These are phyloP conservation scores for Tolypocladium nubicola DNA, from an alignment of 2,329 filamentous ascomycete genomes.

Conservation along the genomic window DNA sequence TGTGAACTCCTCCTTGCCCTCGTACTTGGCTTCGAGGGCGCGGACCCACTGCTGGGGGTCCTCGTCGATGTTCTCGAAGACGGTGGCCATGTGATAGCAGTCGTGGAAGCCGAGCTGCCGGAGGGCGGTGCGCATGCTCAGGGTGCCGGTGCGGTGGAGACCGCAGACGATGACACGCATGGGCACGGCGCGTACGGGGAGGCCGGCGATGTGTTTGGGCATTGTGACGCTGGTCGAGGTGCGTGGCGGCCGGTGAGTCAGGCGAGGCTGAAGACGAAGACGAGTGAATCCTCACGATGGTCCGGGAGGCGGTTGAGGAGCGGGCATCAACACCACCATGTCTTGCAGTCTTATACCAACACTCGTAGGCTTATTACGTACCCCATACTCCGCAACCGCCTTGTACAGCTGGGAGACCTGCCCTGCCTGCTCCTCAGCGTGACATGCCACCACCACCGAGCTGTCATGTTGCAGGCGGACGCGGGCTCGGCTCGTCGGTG, in stretches of 20 bases:
- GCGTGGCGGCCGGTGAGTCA: too few species aligned
- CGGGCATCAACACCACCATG: too few species aligned
- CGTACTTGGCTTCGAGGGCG: slow-evolving; percentile 22
- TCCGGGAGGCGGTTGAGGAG: too few species aligned
- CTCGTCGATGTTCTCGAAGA: slow-evolving; percentile 8
- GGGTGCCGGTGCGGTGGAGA: slow-evolving; percentile 25
- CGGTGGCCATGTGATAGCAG: slow-evolving; percentile 17
- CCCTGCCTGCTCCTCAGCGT: neutral
- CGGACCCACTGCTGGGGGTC: slow-evolving; percentile 18
- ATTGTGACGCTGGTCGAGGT: neutral
- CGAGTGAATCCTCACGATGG: too few species aligned
- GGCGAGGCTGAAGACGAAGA: too few species aligned
- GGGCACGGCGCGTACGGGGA: slow-evolving; percentile 21
- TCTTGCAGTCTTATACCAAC: too few species aligned
- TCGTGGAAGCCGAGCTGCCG: slow-evolving; percentile 17
- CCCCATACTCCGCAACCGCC: neutral
- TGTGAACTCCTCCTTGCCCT: slow-evolving; percentile 17
- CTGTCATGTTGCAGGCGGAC: neutral
- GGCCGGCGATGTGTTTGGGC: neutral
- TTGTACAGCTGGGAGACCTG: neutral
- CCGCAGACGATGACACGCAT: slow-evolving; percentile 30
- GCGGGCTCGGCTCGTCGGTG: neutral
- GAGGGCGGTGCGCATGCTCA: slow-evolving; percentile 17
- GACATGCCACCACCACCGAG: neutral
- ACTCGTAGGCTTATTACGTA: neutral